Evolutionary conservation across 768 basidiomycete species (phyloP).

Genomic region (Suillus bovinus): DNA sequence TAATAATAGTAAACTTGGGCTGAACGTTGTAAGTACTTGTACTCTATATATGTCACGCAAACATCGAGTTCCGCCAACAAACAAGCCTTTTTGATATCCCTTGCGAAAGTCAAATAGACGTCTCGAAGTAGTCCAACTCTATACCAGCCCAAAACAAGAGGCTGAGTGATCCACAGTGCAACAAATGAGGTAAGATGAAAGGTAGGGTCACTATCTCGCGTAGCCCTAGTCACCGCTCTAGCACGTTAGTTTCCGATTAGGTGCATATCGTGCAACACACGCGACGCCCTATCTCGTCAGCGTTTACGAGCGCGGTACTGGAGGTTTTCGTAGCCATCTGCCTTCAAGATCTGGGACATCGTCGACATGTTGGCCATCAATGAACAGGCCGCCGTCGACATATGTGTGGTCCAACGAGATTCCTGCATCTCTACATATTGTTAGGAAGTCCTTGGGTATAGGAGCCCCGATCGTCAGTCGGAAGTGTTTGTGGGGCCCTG

Average conservation of each 20-base stretch:
- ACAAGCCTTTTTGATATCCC: neutral
- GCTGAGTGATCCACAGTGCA: neutral
- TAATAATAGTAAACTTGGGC: neutral
- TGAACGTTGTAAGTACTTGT: neutral
- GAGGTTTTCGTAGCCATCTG: conserved; percentile 26
- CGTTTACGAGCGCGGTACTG: neutral
- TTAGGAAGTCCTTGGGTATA: conserved; percentile 54
- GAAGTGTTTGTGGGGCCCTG: conserved; percentile 48
- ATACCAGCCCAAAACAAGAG: neutral
- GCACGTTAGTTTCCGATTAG: neutral
- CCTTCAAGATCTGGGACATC: conserved; percentile 42
- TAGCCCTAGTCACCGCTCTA: neutral
- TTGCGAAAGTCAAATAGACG: neutral
- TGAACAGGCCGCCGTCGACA: conserved; percentile 45
- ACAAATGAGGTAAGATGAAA: neutral
- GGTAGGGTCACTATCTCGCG: neutral
- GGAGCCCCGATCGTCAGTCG: conserved; percentile 57
- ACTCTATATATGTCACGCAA: neutral
- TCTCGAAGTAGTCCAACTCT: neutral
- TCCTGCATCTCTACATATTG: conserved; percentile 46
- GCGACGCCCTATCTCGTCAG: conserved; percentile 4
- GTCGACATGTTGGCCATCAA: conserved; percentile 42
- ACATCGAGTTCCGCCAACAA: neutral
- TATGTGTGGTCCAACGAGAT: conserved; percentile 42
- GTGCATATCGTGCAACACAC: neutral